phyloP scores from a whole-genome alignment of 1,139 yeast species.

The Zygoascus meyerae region DNA sequence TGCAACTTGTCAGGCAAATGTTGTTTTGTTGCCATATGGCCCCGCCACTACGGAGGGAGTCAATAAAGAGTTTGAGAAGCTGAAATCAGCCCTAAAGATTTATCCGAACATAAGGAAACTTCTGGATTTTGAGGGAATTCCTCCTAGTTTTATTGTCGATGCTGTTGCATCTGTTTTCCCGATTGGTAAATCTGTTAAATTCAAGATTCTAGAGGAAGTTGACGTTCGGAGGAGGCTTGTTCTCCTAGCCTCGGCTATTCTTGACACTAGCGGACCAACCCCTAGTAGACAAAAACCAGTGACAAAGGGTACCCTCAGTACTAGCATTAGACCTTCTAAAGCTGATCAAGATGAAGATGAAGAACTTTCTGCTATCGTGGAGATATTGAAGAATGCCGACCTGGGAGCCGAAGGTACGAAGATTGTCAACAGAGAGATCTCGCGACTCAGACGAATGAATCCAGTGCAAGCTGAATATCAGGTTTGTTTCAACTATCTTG shows the following conservation, averaged over 20 bases:
- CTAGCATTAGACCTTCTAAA: conserved; percentile 23
- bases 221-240: conserved; percentile 26
- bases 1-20: not conserved
- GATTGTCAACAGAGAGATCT: conserved; percentile 56
- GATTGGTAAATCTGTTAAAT: conserved; percentile 28
- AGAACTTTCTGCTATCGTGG: conserved; percentile 30
- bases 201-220: conserved; percentile 28
- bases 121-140: conserved; percentile 15
- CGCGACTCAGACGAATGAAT: conserved; percentile 55
- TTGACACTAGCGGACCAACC: not conserved
- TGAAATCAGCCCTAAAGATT: not conserved
- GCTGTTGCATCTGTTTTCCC: conserved; percentile 35
- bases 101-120: conserved; percentile 20
- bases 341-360: conserved; percentile 28
- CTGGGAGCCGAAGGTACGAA: conserved; percentile 38
- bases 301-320: conserved; percentile 7
- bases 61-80: conserved; percentile 1
- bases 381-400: conserved; percentile 24
- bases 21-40: conserved; percentile 3
- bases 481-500: conserved; percentile 64
- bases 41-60: not conserved
- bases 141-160: conserved; percentile 34
- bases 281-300: not conserved
- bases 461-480: conserved; percentile 70
- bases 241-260: conserved; percentile 24